phyloP scores from a whole-genome alignment of 352 stramenopile genomes.

The Pythium apleroticum region DNA sequence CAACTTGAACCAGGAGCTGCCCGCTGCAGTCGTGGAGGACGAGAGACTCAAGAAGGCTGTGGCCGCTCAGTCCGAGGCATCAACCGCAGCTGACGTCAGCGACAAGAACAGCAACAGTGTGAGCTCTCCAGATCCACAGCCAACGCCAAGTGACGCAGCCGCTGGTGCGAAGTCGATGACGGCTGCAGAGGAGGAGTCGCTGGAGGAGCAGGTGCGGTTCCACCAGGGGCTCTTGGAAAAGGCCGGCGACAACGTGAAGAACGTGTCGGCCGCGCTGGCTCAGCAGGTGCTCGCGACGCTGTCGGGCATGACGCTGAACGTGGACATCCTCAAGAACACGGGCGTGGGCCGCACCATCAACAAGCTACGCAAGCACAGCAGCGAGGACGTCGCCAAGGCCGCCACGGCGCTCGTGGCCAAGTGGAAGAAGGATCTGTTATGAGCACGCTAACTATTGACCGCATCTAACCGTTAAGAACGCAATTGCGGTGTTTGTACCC shows the following conservation, averaged over 20 bases:
- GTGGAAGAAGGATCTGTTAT: constrained; percentile 87
- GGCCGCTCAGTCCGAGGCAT: constrained; percentile 4
- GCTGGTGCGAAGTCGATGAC: background rate
- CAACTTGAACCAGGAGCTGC: constrained; percentile 61
- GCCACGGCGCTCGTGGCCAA: constrained; percentile 74
- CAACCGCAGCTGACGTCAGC: background rate
- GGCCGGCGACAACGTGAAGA: constrained; percentile 66
- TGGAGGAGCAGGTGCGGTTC: constrained; percentile 69
- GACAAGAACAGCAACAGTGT: background rate
- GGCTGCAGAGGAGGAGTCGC: constrained; percentile 35
- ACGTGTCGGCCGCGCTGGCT: constrained; percentile 59
- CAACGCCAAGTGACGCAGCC: background rate
- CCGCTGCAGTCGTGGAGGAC: constrained; percentile 21
- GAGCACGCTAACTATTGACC: constrained; percentile 1
- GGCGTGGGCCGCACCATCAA: constrained; percentile 83
- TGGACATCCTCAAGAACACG: constrained; percentile 84
- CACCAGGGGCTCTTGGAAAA: constrained; percentile 77
- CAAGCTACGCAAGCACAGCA: constrained; percentile 81
- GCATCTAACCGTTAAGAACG: constrained; percentile 6
- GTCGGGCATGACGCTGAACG: constrained; percentile 62
- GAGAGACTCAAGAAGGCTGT: constrained; percentile 22
- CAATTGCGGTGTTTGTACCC: constrained; percentile 18
- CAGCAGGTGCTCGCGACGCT: constrained; percentile 74
- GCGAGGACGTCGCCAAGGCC: constrained; percentile 57
- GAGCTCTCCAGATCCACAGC: background rate